Evolutionary conservation across 2,329 filamentous ascomycete species (phyloP).

Genomic region (Ceratocystis diversiconidia): DNA sequence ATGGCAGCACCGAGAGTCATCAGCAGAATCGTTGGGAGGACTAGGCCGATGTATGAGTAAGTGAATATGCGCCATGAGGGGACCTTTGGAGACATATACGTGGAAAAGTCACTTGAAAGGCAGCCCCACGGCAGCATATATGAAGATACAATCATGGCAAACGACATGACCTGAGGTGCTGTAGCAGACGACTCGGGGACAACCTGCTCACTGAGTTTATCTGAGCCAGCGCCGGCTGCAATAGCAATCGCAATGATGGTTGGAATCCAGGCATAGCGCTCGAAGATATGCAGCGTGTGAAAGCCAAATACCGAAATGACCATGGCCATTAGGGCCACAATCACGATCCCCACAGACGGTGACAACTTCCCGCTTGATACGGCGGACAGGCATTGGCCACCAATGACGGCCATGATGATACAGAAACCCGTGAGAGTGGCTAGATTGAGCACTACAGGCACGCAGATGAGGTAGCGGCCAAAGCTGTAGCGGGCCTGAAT

Average conservation of each 20-base stretch:
- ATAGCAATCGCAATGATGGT: conserved; percentile 41
- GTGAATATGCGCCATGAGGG: conserved; percentile 30
- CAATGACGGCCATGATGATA: conserved; percentile 46
- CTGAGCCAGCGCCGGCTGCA: conserved; percentile 39
- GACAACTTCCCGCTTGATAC: conserved; percentile 36
- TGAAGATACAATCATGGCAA: conserved; percentile 46
- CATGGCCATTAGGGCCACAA: conserved; percentile 43
- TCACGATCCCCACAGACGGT: conserved; percentile 44
- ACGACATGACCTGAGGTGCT: conserved; percentile 36
- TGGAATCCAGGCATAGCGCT: conserved; percentile 43
- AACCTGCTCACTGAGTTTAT: conserved; percentile 35
- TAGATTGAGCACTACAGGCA: conserved; percentile 49
- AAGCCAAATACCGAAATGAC: conserved; percentile 49
- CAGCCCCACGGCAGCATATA: conserved; percentile 50
- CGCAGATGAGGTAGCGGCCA: conserved; percentile 41
- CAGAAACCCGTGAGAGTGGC: conserved; percentile 50
- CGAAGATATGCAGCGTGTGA: conserved; percentile 41
- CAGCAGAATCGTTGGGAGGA: conserved; percentile 40
- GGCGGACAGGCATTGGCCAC: conserved; percentile 43
- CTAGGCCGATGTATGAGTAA: conserved; percentile 43
- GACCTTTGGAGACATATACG: conserved; percentile 44
- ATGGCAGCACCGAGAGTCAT: conserved; percentile 53
- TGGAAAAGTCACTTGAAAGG: conserved; percentile 45
- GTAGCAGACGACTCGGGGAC: conserved; percentile 16
- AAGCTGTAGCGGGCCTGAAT: conserved; percentile 50